Evolutionary conservation across 1,284 basidiomycete genomes (phyloP).

Genomic region (Veloboletus limbatus): DNA sequence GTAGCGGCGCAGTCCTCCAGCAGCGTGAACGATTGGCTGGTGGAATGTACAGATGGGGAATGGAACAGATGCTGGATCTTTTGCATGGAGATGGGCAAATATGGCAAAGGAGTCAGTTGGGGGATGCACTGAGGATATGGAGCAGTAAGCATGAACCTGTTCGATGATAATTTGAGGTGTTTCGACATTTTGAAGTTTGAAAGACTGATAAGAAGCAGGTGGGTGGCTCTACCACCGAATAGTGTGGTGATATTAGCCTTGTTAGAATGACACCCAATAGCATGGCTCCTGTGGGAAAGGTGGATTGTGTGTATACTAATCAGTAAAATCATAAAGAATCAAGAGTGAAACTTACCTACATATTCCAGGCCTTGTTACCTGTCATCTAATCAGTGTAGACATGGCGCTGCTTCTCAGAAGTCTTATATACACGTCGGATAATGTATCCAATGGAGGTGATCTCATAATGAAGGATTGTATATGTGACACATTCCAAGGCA

Average conservation of each 20-base stretch:
- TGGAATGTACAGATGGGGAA: background rate
- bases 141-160: conserved; percentile 5
- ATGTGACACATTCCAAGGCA: conserved; percentile 3
- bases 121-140: background rate
- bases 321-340: too few relatives aligned
- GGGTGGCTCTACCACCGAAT: background rate
- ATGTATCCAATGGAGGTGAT: conserved; percentile 1
- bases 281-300: background rate
- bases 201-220: background rate
- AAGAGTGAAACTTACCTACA: conserved; percentile 9
- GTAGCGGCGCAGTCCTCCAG: background rate
- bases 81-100: background rate
- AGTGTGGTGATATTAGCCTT: background rate
- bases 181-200: background rate
- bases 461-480: conserved; percentile 5
- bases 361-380: conserved; percentile 10
- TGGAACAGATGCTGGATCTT: background rate
- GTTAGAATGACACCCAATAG: background rate
- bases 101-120: background rate
- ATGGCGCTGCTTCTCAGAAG: background rate
- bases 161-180: background rate
- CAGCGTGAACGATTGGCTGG: background rate
- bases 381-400: conserved; percentile 11
- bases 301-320: too few relatives aligned
- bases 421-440: conserved; percentile 1